A percentile compares a stretch with the other conserved stretches of the same genome.
Evolutionary conservation across 1,139 yeast genomes (phyloP).

Genomic region (Saccharomyces pastorianus): DNA sequence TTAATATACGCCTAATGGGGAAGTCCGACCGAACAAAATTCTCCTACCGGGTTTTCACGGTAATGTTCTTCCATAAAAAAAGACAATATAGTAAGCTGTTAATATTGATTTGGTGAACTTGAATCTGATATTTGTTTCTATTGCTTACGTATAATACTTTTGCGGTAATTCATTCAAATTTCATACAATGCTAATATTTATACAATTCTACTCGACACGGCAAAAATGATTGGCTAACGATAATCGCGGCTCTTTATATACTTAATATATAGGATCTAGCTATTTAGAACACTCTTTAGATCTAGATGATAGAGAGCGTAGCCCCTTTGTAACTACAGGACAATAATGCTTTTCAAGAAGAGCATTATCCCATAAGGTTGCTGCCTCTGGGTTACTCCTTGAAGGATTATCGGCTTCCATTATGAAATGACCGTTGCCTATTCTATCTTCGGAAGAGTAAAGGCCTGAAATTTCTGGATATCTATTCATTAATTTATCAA

Average conservation of each 20-base stretch:
- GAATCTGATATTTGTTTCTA: background rate
- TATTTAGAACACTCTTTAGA: conserved; percentile 27
- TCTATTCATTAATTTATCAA: conserved; percentile 66
- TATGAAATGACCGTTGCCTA: conserved; percentile 67
- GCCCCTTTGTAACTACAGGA: conserved; percentile 60
- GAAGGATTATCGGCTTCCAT: conserved; percentile 62
- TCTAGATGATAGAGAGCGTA: conserved; percentile 36
- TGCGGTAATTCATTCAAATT: background rate
- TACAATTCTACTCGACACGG: background rate
- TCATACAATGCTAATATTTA: background rate
- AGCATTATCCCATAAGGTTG: conserved; percentile 82
- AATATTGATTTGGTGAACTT: background rate
- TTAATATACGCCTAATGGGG: background rate
- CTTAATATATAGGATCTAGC: background rate
- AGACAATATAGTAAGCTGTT: background rate
- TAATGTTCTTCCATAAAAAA: background rate
- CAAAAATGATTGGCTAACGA: background rate
- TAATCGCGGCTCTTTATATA: background rate
- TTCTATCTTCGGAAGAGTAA: conserved; percentile 80
- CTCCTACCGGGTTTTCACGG: background rate
- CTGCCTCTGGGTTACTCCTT: conserved; percentile 77
- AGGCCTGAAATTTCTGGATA: conserved; percentile 64
- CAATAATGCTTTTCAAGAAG: conserved; percentile 74
- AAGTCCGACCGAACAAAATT: background rate
- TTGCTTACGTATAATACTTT: background rate